A percentile compares a stretch with the other conserved stretches of the same genome.
Conservation (phyloP, 495 filamentous ascomycete genomes). For the Penicillium cataractarum region DNA sequence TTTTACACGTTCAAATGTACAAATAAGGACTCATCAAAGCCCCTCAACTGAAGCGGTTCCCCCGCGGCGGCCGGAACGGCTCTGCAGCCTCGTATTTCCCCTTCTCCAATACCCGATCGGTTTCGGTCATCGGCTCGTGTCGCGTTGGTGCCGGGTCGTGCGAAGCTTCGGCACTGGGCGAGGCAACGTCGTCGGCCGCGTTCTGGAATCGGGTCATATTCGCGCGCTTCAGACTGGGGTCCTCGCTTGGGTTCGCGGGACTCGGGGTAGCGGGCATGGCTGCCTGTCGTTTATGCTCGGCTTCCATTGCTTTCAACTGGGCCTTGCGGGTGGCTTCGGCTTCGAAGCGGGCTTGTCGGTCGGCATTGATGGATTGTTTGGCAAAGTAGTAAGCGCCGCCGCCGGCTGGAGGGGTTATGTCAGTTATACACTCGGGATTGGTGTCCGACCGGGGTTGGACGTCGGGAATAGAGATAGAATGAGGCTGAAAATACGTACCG, state of each 20-base stretch:
- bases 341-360: conserved; percentile 72
- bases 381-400: conserved; percentile 96
- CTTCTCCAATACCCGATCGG: conserved; percentile 71
- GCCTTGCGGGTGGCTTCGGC: conserved; percentile 66
- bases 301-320: conserved; percentile 61
- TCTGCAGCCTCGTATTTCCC: conserved; percentile 85
- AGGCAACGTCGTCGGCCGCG: conserved; percentile 60
- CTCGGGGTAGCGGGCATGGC: conserved; percentile 14
- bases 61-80: conserved; percentile 74
- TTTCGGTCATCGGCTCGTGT: conserved; percentile 76
- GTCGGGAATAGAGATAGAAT: not conserved
- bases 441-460: not conserved
- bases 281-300: conserved; percentile 46
- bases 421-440: not conserved
- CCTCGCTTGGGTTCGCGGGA: conserved; percentile 19
- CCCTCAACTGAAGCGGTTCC: conserved; percentile 76
- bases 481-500: conserved; percentile 50
- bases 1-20: conserved; percentile 21
- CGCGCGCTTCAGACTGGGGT: conserved; percentile 39
- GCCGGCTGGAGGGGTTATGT: conserved; percentile 58
- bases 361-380: conserved; percentile 89
- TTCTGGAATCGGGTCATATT: conserved; percentile 41
- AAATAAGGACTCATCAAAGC: not conserved
- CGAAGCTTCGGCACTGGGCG: conserved; percentile 78
- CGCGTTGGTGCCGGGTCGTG: conserved; percentile 85